Percentiles rank a stretch among this genome's conserved stretches.
Evolutionary conservation across 2,329 filamentous ascomycete genomes (phyloP).

Genomic region (Sclerotinia nivalis): DNA sequence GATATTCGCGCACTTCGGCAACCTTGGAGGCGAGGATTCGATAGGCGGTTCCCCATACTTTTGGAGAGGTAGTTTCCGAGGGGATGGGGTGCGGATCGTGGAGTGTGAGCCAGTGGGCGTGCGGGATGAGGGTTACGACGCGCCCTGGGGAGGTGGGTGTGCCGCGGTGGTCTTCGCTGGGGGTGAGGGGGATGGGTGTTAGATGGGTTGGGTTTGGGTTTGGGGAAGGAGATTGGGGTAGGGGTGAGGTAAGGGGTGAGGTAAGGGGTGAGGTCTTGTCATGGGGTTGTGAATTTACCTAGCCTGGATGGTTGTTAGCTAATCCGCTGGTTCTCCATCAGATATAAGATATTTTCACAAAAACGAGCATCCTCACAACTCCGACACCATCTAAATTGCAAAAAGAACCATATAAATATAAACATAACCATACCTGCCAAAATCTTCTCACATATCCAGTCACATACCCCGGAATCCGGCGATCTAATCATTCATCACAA

Average conservation of each 20-base stretch:
- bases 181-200: constrained; percentile 16
- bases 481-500: constrained; percentile 55
- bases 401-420: background rate
- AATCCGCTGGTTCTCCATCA: constrained; percentile 11
- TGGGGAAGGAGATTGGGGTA: too few species aligned
- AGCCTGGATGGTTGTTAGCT: constrained; percentile 34
- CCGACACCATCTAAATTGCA: background rate
- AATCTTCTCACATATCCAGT: constrained; percentile 92
- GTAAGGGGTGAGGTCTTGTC: background rate
- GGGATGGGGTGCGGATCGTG: constrained; percentile 50
- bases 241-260: fast-evolving
- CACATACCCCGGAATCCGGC: constrained; percentile 84
- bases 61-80: constrained; percentile 53
- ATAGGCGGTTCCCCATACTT: constrained; percentile 92
- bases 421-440: constrained; percentile 76
- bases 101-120: constrained; percentile 77
- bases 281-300: constrained; percentile 35
- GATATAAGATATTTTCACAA: too few species aligned
- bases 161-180: constrained; percentile 89
- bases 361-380: background rate
- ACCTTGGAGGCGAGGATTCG: constrained; percentile 74
- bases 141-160: constrained; percentile 85
- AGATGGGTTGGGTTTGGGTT: constrained; percentile 23
- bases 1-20: constrained; percentile 79
- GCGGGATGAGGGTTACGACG: constrained; percentile 89